These are phyloP conservation scores for Cryphonectria nitschkei DNA, from an alignment of 2,329 filamentous ascomycete genomes.

Conservation along the genomic window DNA sequence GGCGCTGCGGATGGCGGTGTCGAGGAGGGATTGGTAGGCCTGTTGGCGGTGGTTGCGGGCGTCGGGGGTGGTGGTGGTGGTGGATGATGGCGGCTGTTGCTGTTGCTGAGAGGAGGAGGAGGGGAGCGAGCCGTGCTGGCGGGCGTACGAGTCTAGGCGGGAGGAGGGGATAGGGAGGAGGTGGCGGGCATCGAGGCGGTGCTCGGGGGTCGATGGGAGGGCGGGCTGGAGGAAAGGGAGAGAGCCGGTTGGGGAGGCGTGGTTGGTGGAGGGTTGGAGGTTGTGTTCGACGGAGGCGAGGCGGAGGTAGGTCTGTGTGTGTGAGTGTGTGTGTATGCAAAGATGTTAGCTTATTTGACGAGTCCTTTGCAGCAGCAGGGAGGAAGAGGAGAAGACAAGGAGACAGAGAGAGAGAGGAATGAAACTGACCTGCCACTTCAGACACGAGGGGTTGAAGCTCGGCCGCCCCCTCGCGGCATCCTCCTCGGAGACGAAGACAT, in stretches of 20 bases:
- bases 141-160: slow-evolving; percentile 25
- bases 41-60: slow-evolving; percentile 56
- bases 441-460: slow-evolving; percentile 88
- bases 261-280: slow-evolving; percentile 78
- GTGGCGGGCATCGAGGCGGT: slow-evolving; percentile 43
- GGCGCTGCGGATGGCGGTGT: slow-evolving; percentile 77
- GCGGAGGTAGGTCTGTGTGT: slow-evolving; percentile 83
- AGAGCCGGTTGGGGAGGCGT: slow-evolving; percentile 87
- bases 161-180: slow-evolving; percentile 29
- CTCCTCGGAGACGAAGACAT: slow-evolving; percentile 73
- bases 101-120: neutral
- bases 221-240: slow-evolving; percentile 81
- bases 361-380: slow-evolving; percentile 3
- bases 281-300: slow-evolving; percentile 72
- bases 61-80: slow-evolving; percentile 47
- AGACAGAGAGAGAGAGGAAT: slow-evolving; percentile 3
- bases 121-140: slow-evolving; percentile 19
- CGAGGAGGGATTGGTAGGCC: slow-evolving; percentile 78
- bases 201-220: slow-evolving; percentile 2
- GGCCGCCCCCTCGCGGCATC: slow-evolving; percentile 65
- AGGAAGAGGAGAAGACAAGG: neutral
- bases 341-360: neutral
- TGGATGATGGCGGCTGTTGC: too few relatives aligned
- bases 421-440: slow-evolving; percentile 88
- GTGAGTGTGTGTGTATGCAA: neutral